Conservation (phyloP, 2,329 filamentous ascomycete genomes). For the Myriosclerotinia curreyana region DNA sequence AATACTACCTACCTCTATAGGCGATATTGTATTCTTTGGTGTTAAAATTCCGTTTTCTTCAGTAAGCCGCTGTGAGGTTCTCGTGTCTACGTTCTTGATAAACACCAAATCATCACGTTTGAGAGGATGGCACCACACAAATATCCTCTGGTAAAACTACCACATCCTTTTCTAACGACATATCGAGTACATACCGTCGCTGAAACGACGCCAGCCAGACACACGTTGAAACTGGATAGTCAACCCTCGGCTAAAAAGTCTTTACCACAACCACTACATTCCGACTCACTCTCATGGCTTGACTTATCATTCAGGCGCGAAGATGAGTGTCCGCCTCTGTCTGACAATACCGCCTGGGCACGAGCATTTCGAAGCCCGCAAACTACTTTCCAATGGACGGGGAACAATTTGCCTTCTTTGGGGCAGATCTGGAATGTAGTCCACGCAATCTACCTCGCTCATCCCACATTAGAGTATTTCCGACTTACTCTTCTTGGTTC, state of each 20-base stretch:
- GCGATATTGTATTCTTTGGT: background rate
- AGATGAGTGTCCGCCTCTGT: conserved; percentile 26
- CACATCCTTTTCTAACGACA: conserved; percentile 29
- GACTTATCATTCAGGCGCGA: conserved; percentile 33
- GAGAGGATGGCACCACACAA: conserved; percentile 18
- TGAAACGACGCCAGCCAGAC: conserved; percentile 23
- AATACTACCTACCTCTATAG: background rate
- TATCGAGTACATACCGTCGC: conserved; percentile 27
- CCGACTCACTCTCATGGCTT: conserved; percentile 35
- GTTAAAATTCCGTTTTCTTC: background rate
- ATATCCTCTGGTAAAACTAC: conserved; percentile 30
- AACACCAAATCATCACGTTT: background rate
- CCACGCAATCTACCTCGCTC: conserved; percentile 41
- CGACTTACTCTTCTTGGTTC: conserved; percentile 39
- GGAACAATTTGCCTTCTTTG: conserved; percentile 36
- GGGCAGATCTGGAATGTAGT: conserved; percentile 43
- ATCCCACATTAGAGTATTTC: conserved; percentile 39
- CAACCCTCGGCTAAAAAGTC: conserved; percentile 22
- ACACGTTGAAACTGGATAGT: conserved; percentile 23
- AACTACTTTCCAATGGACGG: conserved; percentile 40
- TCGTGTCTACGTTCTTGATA: background rate
- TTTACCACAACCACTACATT: conserved; percentile 35
- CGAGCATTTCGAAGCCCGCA: conserved; percentile 37
- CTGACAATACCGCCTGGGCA: conserved; percentile 43
- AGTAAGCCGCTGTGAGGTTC: background rate